Conservation (phyloP, 2,329 filamentous ascomycete genomes). For the Colletotrichum acutatum region DNA sequence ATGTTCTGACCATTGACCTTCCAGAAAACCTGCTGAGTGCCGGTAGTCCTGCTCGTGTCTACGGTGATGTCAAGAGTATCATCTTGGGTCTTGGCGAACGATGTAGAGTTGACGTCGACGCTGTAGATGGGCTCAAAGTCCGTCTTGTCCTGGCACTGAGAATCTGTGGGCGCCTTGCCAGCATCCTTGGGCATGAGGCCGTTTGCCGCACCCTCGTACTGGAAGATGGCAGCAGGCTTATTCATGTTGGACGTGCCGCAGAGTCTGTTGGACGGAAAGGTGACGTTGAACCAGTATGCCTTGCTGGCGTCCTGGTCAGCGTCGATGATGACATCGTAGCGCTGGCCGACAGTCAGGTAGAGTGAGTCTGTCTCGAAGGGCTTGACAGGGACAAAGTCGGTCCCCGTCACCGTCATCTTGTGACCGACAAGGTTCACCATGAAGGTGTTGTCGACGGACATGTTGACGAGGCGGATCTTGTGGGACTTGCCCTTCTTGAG, state of each 20-base stretch:
- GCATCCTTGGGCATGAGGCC: constrained; percentile 42
- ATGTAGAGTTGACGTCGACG: constrained; percentile 40
- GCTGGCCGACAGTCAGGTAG: constrained; percentile 70
- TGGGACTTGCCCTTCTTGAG: constrained; percentile 65
- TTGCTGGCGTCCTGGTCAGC: constrained; percentile 41
- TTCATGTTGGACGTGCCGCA: constrained; percentile 47
- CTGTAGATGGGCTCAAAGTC: constrained; percentile 41
- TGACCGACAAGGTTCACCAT: constrained; percentile 70
- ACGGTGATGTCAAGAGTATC: constrained; percentile 41
- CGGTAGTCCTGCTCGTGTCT: constrained; percentile 35
- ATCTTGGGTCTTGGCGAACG: constrained; percentile 40
- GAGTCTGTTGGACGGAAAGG: constrained; percentile 43
- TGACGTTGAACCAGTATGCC: constrained; percentile 50
- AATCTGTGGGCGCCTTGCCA: constrained; percentile 42
- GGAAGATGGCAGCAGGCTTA: constrained; percentile 51
- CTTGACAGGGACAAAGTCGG: constrained; percentile 70
- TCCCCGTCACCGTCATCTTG: constrained; percentile 72
- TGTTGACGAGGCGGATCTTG: constrained; percentile 70
- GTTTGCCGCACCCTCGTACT: constrained; percentile 47
- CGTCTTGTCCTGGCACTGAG: constrained; percentile 38
- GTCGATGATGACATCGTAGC: constrained; percentile 51
- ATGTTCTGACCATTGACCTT: constrained; percentile 48
- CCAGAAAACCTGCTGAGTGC: constrained; percentile 43
- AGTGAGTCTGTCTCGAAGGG: constrained; percentile 72
- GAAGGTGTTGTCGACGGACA: constrained; percentile 60